phyloP scores from a whole-genome alignment of 129 eudicot species.

The Saussurea involucrata region DNA sequence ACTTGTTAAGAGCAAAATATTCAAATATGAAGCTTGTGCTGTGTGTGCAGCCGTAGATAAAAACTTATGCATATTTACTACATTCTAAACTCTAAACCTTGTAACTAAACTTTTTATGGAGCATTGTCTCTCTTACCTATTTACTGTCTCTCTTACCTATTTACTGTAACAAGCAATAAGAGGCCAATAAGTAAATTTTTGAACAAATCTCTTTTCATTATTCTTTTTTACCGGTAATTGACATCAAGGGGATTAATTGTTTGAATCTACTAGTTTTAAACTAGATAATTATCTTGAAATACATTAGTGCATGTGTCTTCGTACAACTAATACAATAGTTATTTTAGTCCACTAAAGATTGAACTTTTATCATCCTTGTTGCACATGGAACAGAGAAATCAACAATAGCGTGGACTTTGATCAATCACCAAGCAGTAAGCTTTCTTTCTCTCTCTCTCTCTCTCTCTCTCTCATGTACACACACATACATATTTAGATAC shows the following conservation, averaged over 20 bases:
- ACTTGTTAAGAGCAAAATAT: not conserved
- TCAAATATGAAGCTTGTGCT: not conserved
- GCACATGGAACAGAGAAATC: constrained; percentile 59
- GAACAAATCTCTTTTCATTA: not conserved
- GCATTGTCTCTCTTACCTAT: too few relatives aligned
- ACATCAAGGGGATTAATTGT: not conserved
- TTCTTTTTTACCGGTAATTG: not conserved
- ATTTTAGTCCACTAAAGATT: not conserved
- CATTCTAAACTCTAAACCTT: not conserved
- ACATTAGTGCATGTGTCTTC: not conserved
- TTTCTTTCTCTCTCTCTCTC: constrained; percentile 14
- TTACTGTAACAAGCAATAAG: too few relatives aligned
- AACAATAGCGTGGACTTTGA: constrained; percentile 80
- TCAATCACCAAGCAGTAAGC: constrained; percentile 58
- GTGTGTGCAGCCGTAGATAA: not conserved
- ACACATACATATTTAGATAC: not conserved
- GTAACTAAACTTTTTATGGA: not conserved
- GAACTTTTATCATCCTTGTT: constrained; percentile 34
- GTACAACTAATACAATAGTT: constrained; percentile 4
- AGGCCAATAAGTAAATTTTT: too few relatives aligned
- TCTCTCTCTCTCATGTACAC: not conserved
- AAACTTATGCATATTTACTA: not conserved
- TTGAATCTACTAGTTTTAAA: not conserved
- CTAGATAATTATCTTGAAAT: not conserved
- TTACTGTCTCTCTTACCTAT: too few relatives aligned